These are phyloP conservation scores for Neurospora discreta DNA, from an alignment of 495 filamentous ascomycete genomes.

Conservation along the genomic window DNA sequence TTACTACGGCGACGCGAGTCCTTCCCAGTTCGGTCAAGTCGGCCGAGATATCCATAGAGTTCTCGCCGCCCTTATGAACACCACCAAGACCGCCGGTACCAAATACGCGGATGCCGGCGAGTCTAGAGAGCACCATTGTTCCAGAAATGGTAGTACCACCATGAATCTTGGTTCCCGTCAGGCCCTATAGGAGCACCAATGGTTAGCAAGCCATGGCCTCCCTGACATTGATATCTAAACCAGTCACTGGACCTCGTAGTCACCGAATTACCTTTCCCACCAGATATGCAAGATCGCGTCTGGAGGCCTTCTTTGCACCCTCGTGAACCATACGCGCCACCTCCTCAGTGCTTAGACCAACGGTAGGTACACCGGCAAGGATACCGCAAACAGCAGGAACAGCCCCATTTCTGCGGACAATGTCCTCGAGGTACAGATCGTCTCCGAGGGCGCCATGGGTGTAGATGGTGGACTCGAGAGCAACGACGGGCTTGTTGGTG, in stretches of 20 bases:
- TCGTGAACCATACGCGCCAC: slow-evolving; percentile 59
- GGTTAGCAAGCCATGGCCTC: neutral
- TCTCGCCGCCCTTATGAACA: slow-evolving; percentile 83
- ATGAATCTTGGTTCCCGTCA: slow-evolving; percentile 54
- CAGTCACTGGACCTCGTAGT: neutral
- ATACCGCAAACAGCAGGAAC: slow-evolving; percentile 90
- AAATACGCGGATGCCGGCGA: slow-evolving; percentile 87
- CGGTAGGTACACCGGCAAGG: slow-evolving; percentile 64
- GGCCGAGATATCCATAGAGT: slow-evolving; percentile 84
- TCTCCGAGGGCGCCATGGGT: slow-evolving; percentile 71
- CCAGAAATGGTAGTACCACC: slow-evolving; percentile 89
- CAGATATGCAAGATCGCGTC: slow-evolving; percentile 73
- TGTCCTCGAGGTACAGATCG: slow-evolving; percentile 67
- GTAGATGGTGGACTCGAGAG: slow-evolving; percentile 80
- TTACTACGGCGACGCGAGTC: slow-evolving; percentile 79
- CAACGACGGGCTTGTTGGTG: slow-evolving; percentile 68
- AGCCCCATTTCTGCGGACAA: slow-evolving; percentile 69
- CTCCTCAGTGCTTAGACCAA: slow-evolving; percentile 62
- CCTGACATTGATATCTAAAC: slow-evolving; percentile 1
- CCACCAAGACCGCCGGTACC: slow-evolving; percentile 79
- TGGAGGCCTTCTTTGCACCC: slow-evolving; percentile 66
- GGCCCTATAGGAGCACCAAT: slow-evolving; percentile 34
- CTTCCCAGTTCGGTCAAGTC: slow-evolving; percentile 92
- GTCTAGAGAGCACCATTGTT: slow-evolving; percentile 79
- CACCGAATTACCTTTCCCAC: slow-evolving; percentile 55